Evolutionary conservation across 352 stramenopile genomes (phyloP).

Genomic region (Stramenopiles sp.): DNA sequence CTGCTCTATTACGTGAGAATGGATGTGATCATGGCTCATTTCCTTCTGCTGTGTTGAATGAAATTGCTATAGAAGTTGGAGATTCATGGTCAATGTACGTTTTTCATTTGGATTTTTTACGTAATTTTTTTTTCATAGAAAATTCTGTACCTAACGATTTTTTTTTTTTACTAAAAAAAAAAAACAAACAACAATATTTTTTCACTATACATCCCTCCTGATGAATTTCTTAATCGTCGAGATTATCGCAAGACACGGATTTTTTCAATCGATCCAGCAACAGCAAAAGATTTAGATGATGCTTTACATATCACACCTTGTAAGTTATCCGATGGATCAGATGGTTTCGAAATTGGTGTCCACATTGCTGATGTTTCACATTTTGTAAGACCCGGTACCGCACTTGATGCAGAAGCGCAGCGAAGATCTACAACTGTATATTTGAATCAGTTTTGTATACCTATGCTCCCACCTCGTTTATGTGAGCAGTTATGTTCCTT

Average conservation of each 20-base stretch:
- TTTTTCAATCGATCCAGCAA: constrained; percentile 88
- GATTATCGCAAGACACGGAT: constrained; percentile 59
- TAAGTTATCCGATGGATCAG: constrained; percentile 14
- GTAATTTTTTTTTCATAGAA: no score
- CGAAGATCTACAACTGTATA: constrained; percentile 75
- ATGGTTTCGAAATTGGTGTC: constrained; percentile 45
- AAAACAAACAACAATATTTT: no score
- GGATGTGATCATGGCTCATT: constrained; percentile 36
- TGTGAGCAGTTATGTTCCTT: constrained; percentile 82
- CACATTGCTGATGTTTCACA: constrained; percentile 93
- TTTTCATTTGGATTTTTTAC: no score
- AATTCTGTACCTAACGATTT: no score
- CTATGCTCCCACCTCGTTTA: constrained; percentile 77
- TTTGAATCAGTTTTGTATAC: constrained; percentile 55
- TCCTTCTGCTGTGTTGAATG: constrained; percentile 20
- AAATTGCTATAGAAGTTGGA: constrained; percentile 21
- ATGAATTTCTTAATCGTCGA: constrained; percentile 34
- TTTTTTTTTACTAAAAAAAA: no score
- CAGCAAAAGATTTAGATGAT: constrained; percentile 77
- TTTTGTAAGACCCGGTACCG: constrained; percentile 46
- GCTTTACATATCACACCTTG: constrained; percentile 49
- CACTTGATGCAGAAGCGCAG: constrained; percentile 65
- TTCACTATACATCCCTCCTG: constrained; percentile 27
- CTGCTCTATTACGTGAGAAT: constrained; percentile 47
- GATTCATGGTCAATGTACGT: constrained; percentile 11